Percentiles rank a stretch among this genome's conserved stretches.
Conservation (phyloP, 2,329 filamentous ascomycete genomes). For the Ophiostoma ulmi region DNA sequence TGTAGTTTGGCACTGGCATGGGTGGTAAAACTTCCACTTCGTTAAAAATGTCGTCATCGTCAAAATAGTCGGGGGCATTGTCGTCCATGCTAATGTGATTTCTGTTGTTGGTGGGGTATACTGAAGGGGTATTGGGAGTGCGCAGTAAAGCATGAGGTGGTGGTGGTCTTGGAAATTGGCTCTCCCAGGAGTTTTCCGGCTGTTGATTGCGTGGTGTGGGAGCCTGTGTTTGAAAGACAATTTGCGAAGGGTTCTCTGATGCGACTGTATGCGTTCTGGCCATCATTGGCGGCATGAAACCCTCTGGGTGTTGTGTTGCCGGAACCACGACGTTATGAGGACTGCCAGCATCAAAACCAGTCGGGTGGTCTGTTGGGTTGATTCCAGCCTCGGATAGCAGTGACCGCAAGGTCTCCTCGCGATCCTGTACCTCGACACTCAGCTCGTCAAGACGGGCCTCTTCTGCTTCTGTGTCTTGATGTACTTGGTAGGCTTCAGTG, state of each 20-base stretch:
- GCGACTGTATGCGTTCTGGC: conserved; percentile 35
- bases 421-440: conserved; percentile 41
- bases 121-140: background rate
- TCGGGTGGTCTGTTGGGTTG: conserved; percentile 25
- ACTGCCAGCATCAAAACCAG: conserved; percentile 28
- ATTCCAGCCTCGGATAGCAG: conserved; percentile 44
- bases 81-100: background rate
- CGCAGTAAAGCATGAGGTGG: background rate
- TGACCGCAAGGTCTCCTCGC: conserved; percentile 41
- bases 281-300: conserved; percentile 31
- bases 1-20: conserved; percentile 10
- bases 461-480: conserved; percentile 48
- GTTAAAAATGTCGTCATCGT: conserved; percentile 26
- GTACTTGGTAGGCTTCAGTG: conserved; percentile 47
- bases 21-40: conserved; percentile 22
- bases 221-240: conserved; percentile 50
- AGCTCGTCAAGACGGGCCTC: conserved; percentile 48
- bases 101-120: background rate
- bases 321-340: conserved; percentile 38
- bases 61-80: conserved; percentile 27
- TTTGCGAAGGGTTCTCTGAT: conserved; percentile 40
- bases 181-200: background rate
- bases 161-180: background rate
- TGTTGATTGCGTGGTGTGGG: conserved; percentile 7
- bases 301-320: conserved; percentile 41